A percentile compares a stretch with the other conserved stretches of the same genome.
Conservation (phyloP, 805 yeast species). For the Barnettozyma californica region DNA sequence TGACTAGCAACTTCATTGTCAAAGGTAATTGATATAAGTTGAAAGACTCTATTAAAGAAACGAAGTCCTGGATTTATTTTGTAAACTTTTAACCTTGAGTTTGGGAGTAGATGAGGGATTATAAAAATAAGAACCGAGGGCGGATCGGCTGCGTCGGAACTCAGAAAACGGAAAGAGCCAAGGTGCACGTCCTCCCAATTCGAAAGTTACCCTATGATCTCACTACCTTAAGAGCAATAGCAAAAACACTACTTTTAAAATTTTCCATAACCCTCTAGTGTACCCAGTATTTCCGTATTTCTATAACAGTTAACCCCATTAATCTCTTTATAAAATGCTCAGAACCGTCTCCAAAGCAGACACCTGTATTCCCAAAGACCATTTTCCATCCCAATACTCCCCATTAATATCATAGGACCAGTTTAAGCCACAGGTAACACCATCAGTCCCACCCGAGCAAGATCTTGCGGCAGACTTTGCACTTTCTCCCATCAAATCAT, state of each 20-base stretch:
- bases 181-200: no score
- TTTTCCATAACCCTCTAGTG: background rate
- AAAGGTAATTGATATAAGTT: background rate
- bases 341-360: conserved; percentile 66
- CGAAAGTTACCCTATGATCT: background rate
- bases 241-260: no score
- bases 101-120: background rate
- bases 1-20: background rate
- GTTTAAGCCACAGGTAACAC: conserved; percentile 79
- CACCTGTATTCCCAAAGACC: conserved; percentile 89
- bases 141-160: background rate
- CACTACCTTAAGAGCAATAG: no score
- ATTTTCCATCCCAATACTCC: conserved; percentile 61
- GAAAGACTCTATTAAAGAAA: background rate
- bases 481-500: conserved; percentile 36
- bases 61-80: no score
- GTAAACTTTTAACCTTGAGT: background rate
- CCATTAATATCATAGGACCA: conserved; percentile 48
- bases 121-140: background rate
- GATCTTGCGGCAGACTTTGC: conserved; percentile 75
- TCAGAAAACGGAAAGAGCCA: no score
- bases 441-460: conserved; percentile 84
- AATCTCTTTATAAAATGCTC: conserved; percentile 25
- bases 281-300: background rate
- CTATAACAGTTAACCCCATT: background rate